Evolutionary conservation across 2,329 filamentous ascomycete species (phyloP), one percentile per base, ranked within the genome.

Genomic region (Thelonectria rubi): DNA sequence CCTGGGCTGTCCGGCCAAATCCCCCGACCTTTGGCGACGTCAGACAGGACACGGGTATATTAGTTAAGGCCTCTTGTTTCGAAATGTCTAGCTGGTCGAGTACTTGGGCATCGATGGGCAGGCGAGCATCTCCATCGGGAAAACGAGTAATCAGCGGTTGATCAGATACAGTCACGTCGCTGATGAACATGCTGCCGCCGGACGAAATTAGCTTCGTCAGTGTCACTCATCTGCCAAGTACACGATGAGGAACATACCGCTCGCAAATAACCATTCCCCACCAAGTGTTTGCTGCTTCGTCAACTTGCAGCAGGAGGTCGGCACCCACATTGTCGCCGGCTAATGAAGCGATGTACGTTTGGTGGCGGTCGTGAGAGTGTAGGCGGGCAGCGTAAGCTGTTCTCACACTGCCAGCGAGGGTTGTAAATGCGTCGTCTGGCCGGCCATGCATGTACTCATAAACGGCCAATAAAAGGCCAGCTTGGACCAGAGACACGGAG

Each of bases 271-370:
- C 24, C 7, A 60, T 42, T 7, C 45, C 45, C 50, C 50, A 60
- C 57, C 50, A 60, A 0, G 57, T 60, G 18, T 60, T 60, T 3
- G 57, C 42, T 24, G 43, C 49, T 45, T 60, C 57, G 32, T 55
- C 34, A 7, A n/a, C 32, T 20, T 18, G 14, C 5, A 60, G 43
- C 17, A 46, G 3, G 5, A 18, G 12, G 3, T 54, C 34, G 14
- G 3, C 8, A 26, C 26, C 7, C 5, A 6, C 2, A 48, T 15
- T 4, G 3, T 20, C 24, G 3, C 14, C 21, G 7, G 14, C 18
- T 17, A 8, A 10, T 18, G 34, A 17, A 15, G 30, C 9, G 1
- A 30, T 2, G 9, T 11, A 0, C n/a, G 45, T 34, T 40, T 47
- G 20, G 3, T 24, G 14, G 2, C n/a, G 18, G 2, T 5, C 20